Base-by-base conservation (phyloP, 1,284 basidiomycete genomes). In the Leccinum fuscescens region DNA sequence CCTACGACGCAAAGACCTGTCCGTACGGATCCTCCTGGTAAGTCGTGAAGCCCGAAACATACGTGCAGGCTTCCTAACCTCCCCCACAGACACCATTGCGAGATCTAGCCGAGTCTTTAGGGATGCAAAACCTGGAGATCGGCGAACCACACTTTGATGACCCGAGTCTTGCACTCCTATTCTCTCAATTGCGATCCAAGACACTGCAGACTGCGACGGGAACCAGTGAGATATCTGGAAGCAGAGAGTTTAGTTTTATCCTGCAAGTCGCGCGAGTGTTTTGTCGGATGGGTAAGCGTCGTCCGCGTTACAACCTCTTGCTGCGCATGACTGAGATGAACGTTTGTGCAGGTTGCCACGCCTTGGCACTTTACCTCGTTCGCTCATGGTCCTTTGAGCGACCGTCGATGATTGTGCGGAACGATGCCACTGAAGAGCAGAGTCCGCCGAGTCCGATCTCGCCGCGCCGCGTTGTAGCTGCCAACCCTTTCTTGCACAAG, bases 111-210 rank as follows among this genome's bases (percentile, higher is more conserved):
- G 74, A 76, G 11, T 79, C 79, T 11, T 75, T 88, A 53, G 79
- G 84, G 60, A 79, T 86, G 54, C 70, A 70, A 24, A 80, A 89
- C 20, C 69, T 78, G 11, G 82, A 88, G 49, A 89, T 93, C 55
- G 90, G 90, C n/a, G 88, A 93, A 66, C 88, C 92, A 12, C 86
- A 92, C 69, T 93, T 95, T 69, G 94, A 97, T 65, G 94, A 98
- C 72, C 93, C 96, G 1, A 90, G 92, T 66, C 82, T 98, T 50
- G 90, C 94, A 0, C 78, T 98, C 49, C 78, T 98, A 55, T 97
- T 96, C 75, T 90, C 89, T n/a, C 91, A 97, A 65, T 79, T 97
- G 61, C 89, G 92, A 66, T 86, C 87, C 22, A 94, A 92, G 78
- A 95, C 94, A 1, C 77, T 20, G 27, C 94, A 97, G 78, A 90